These are phyloP conservation scores for Wickerhamiella azyma DNA, from an alignment of 805 yeast species.

Conservation along the genomic window DNA sequence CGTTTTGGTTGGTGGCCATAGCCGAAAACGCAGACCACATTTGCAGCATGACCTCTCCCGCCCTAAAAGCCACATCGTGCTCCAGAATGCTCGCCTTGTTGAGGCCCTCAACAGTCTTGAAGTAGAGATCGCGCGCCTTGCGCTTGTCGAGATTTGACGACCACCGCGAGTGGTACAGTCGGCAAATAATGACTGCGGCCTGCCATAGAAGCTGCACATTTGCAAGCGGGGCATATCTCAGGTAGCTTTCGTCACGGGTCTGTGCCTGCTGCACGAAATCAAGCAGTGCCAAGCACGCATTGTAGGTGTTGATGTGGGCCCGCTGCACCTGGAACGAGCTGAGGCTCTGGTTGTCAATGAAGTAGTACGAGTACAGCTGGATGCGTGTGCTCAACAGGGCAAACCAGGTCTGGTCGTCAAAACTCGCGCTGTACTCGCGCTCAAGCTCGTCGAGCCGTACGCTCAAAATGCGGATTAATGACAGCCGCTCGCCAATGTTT, in stretches of 20 bases:
- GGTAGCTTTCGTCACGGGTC: constrained; percentile 43
- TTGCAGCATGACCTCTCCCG: constrained; percentile 86
- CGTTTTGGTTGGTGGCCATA: constrained; percentile 36
- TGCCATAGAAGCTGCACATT: constrained; percentile 82
- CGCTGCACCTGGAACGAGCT: constrained; percentile 46
- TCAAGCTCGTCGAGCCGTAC: constrained; percentile 70
- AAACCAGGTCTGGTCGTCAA: constrained; percentile 60
- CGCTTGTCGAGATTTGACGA: constrained; percentile 51
- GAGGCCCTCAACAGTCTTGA: constrained; percentile 31
- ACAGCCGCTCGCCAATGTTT: constrained; percentile 56
- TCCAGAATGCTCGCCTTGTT: constrained; percentile 72
- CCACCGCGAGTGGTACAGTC: constrained; percentile 63
- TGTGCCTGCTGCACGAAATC: constrained; percentile 54
- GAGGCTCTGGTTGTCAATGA: constrained; percentile 30
- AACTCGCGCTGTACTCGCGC: constrained; percentile 30
- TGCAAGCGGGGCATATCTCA: constrained; percentile 64
- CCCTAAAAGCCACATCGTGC: constrained; percentile 85
- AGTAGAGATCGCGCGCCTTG: constrained; percentile 49
- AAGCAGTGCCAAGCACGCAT: constrained; percentile 61
- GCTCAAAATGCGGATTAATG: constrained; percentile 56
- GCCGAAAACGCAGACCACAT: constrained; percentile 80
- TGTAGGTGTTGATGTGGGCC: constrained; percentile 65
- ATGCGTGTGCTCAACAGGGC: constrained; percentile 60
- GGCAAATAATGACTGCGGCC: constrained; percentile 71
- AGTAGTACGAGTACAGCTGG: constrained; percentile 71